Evolutionary conservation across 805 yeast genomes (phyloP).

Genomic region (Hanseniaspora taiwanica): DNA sequence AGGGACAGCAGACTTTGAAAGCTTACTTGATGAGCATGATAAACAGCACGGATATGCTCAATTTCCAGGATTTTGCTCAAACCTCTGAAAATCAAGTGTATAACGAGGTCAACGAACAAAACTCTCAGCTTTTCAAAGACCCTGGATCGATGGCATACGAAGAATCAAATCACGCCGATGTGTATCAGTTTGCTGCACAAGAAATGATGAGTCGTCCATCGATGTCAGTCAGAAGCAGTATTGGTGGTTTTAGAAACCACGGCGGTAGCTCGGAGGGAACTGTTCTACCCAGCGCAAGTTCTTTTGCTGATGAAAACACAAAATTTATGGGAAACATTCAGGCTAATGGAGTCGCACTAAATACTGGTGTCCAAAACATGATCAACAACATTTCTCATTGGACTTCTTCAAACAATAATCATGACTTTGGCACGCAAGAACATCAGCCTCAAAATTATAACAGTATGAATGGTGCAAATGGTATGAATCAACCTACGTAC

Average conservation of each 20-base stretch:
- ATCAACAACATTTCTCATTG: slow-evolving; percentile 47
- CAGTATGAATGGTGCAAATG: too few species aligned
- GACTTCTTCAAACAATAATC: slow-evolving; percentile 24
- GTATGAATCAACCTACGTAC: too few species aligned
- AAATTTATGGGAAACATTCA: neutral
- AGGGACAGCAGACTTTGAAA: slow-evolving; percentile 23
- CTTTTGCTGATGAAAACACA: neutral
- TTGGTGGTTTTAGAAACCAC: too few species aligned
- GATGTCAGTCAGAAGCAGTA: too few species aligned
- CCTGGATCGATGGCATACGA: too few species aligned
- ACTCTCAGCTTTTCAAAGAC: neutral
- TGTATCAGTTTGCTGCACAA: too few species aligned
- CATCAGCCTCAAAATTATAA: too few species aligned
- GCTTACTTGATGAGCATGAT: slow-evolving; percentile 19
- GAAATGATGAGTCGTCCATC: too few species aligned
- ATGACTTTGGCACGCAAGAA: too few species aligned
- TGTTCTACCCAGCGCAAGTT: neutral
- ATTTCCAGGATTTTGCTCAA: neutral
- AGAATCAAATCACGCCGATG: too few species aligned
- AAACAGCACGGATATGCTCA: neutral
- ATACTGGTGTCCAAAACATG: slow-evolving; percentile 35
- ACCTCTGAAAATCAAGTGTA: too few species aligned
- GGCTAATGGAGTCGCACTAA: neutral
- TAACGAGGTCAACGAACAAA: too few species aligned
- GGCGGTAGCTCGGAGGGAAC: neutral